These are phyloP conservation scores for Millerozyma miso DNA, from an alignment of 805 yeast species.

Conservation along the genomic window DNA sequence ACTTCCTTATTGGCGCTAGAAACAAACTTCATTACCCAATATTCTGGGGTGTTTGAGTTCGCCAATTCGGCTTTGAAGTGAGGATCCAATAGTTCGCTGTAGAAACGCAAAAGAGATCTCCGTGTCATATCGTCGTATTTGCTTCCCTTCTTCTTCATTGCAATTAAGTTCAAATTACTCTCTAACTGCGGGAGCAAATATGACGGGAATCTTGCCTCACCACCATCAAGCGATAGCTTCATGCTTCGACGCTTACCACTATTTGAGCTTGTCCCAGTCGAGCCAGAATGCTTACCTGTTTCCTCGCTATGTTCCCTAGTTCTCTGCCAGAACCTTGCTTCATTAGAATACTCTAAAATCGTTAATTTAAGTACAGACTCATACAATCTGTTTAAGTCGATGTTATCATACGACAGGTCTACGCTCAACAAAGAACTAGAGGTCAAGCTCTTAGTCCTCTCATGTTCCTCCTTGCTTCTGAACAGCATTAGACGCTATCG, in stretches of 20 bases:
- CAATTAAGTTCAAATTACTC: conserved; percentile 38
- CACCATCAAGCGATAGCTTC: conserved; percentile 21
- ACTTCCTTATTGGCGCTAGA: conserved; percentile 51
- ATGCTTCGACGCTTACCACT: conserved; percentile 10
- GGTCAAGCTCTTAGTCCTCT: conserved; percentile 22
- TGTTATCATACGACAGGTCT: conserved; percentile 15
- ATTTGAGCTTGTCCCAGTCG: neutral
- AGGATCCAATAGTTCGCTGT: conserved; percentile 56
- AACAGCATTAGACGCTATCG: conserved; percentile 6
- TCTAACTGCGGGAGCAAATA: conserved; percentile 37
- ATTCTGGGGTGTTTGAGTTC: conserved; percentile 36
- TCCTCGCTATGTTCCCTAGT: conserved; percentile 5
- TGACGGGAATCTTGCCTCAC: conserved; percentile 34
- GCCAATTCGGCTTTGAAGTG: conserved; percentile 29
- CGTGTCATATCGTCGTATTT: conserved; percentile 47
- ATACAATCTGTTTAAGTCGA: conserved; percentile 36
- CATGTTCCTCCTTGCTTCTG: conserved; percentile 6
- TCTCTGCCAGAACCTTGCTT: conserved; percentile 53
- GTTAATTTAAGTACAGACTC: conserved; percentile 51
- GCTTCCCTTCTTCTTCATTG: conserved; percentile 37
- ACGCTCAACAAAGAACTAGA: conserved; percentile 17
- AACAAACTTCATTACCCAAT: conserved; percentile 49
- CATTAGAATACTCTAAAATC: conserved; percentile 57
- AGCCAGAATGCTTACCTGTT: neutral
- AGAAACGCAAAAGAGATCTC: conserved; percentile 56